phyloP scores from a whole-genome alignment of 164 flowering plant species.

The Dillenia turbinata region DNA sequence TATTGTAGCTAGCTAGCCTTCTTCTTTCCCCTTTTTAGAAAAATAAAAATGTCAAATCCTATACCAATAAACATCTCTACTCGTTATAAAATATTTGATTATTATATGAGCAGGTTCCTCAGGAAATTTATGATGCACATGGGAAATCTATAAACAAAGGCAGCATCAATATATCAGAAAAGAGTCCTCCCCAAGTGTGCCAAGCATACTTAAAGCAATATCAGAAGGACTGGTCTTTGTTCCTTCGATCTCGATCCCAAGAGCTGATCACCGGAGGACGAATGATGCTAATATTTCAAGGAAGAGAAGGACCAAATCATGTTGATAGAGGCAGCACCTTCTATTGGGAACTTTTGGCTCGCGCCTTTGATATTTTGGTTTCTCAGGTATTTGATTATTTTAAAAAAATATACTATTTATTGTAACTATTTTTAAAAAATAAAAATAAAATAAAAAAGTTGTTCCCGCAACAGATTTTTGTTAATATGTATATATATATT shows the following conservation, averaged over 20 bases:
- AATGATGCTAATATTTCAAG: constrained; percentile 67
- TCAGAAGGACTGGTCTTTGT: constrained; percentile 50
- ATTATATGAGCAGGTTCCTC: constrained; percentile 62
- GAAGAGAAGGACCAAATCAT: constrained; percentile 45
- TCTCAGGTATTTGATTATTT: constrained; percentile 37
- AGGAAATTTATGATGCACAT: constrained; percentile 40
- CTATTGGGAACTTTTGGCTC: constrained; percentile 64
- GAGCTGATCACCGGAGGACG: constrained; percentile 60
- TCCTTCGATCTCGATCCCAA: constrained; percentile 54
- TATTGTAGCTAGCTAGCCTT: too few relatives aligned
- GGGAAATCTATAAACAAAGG: constrained; percentile 63
- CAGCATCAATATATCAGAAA: constrained; percentile 48
- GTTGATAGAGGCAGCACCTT: constrained; percentile 54
- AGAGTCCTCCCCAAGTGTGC: constrained; percentile 47
- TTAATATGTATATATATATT: too few relatives aligned
- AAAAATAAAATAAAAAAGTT: too few relatives aligned
- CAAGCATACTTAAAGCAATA: constrained; percentile 59
- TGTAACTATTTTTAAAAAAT: too few relatives aligned
- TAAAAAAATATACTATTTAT: background rate
- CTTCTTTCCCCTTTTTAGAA: too few relatives aligned
- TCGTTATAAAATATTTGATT: too few relatives aligned
- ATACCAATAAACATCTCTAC: too few relatives aligned
- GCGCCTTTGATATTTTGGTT: constrained; percentile 42
- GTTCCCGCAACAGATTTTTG: too few relatives aligned
- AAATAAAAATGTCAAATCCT: too few relatives aligned